phyloP scores from a whole-genome alignment of 2,329 filamentous ascomycete genomes.

The Fusarium sp. region DNA sequence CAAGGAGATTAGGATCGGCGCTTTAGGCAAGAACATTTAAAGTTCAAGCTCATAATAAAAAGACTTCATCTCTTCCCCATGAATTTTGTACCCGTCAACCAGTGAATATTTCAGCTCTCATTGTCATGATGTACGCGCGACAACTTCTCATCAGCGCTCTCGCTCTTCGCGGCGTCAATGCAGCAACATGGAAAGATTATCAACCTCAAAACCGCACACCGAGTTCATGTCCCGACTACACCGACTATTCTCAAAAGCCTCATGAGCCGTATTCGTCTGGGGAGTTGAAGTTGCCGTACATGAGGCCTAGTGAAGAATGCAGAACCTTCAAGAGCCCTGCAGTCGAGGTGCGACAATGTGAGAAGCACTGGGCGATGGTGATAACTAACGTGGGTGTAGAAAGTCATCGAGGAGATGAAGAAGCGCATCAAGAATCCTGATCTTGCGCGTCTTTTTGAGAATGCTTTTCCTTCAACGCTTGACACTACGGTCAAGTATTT shows the following conservation, averaged over 20 bases:
- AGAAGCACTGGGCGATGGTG: accelerated
- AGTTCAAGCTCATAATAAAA: neutral
- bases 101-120: neutral
- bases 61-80: neutral
- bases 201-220: conserved; percentile 15
- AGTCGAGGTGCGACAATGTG: neutral
- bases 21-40: neutral
- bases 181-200: conserved; percentile 25
- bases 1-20: conserved; percentile 4
- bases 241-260: conserved; percentile 12
- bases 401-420: conserved; percentile 27
- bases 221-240: conserved; percentile 22
- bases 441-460: conserved; percentile 27
- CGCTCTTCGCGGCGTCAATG: neutral
- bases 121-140: neutral
- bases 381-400: neutral
- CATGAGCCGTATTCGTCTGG: conserved; percentile 8
- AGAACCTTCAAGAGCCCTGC: conserved; percentile 28
- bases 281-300: conserved; percentile 12
- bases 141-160: neutral
- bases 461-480: conserved; percentile 14
- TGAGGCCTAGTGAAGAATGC: conserved; percentile 30
- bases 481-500: conserved; percentile 33
- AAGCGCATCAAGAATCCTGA: conserved; percentile 22
- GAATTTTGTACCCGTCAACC: neutral